Evolutionary conservation across 2,329 filamentous ascomycete species (phyloP).

Genomic region (Cercospora citrullina): DNA sequence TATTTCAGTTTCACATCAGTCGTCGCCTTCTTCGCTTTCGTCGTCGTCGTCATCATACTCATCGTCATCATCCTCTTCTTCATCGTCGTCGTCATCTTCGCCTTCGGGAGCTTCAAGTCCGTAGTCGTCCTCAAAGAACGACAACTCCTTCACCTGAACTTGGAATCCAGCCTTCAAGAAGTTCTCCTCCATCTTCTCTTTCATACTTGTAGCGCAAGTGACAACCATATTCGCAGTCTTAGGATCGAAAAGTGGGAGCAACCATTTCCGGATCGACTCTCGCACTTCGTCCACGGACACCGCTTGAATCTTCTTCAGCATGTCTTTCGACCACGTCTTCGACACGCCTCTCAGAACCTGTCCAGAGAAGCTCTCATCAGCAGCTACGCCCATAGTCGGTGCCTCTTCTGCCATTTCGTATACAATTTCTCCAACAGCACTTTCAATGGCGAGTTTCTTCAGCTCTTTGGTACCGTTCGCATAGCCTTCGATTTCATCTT

Average conservation of each 20-base stretch:
- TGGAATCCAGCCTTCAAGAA: constrained; percentile 77
- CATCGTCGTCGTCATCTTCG: constrained; percentile 60
- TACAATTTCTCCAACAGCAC: constrained; percentile 86
- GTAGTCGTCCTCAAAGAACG: constrained; percentile 86
- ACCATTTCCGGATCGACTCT: constrained; percentile 68
- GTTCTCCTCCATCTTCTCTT: constrained; percentile 74
- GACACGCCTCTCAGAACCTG: constrained; percentile 75
- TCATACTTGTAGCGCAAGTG: constrained; percentile 82
- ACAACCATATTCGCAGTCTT: constrained; percentile 81
- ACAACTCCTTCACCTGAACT: constrained; percentile 70
- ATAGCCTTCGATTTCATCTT: constrained; percentile 71
- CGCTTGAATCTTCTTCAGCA: constrained; percentile 73
- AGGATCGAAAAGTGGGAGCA: constrained; percentile 78
- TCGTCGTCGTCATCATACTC: constrained; percentile 49
- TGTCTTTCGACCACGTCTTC: constrained; percentile 73
- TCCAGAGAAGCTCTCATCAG: constrained; percentile 77
- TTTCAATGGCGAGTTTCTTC: constrained; percentile 80
- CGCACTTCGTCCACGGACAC: constrained; percentile 77
- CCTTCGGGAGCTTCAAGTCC: constrained; percentile 67
- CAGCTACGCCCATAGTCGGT: constrained; percentile 78
- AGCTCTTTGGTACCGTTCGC: constrained; percentile 70
- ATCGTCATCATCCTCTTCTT: constrained; percentile 59
- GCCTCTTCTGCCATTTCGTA: constrained; percentile 85
- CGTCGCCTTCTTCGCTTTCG: constrained; percentile 39
- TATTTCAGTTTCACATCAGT: neutral